Percentiles rank a stretch among this genome's conserved stretches.
These are phyloP conservation scores for Phylloporus arenicola DNA, from an alignment of 768 basidiomycete species.

Conservation along the genomic window DNA sequence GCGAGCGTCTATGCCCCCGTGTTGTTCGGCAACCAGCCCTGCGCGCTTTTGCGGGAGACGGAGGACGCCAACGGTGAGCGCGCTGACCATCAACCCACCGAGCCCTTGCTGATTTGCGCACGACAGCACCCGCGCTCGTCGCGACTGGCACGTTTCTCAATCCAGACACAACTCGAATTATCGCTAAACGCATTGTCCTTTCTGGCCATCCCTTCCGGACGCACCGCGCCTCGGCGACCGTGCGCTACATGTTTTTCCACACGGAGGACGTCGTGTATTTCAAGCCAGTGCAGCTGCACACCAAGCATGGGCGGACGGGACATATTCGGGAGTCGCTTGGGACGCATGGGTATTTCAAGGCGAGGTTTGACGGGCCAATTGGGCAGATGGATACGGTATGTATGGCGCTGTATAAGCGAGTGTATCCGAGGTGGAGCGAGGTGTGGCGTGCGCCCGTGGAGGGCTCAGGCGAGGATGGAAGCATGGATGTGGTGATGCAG, in stretches of 20 bases:
- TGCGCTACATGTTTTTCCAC: constrained; percentile 99
- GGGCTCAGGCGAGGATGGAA: not conserved
- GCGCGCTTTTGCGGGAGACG: constrained; percentile 69
- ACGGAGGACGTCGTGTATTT: constrained; percentile 89
- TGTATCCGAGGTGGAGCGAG: constrained; percentile 83
- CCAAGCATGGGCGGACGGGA: constrained; percentile 84
- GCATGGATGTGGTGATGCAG: constrained; percentile 26
- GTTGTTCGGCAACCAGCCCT: constrained; percentile 73
- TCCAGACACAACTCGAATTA: constrained; percentile 85
- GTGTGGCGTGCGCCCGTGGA: constrained; percentile 36
- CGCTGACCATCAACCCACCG: not conserved
- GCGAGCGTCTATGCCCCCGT: constrained; percentile 89
- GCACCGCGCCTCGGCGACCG: constrained; percentile 94
- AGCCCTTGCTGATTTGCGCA: not conserved
- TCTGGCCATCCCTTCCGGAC: constrained; percentile 97
- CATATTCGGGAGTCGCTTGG: constrained; percentile 91
- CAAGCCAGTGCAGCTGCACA: constrained; percentile 88
- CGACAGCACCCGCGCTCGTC: constrained; percentile 71
- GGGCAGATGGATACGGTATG: constrained; percentile 97
- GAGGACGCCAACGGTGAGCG: constrained; percentile 57
- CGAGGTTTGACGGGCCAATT: constrained; percentile 88
- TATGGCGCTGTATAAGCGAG: constrained; percentile 92
- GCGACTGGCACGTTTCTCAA: constrained; percentile 84
- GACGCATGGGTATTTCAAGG: constrained; percentile 98
- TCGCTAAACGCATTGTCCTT: constrained; percentile 90